These are phyloP conservation scores for Botryosphaeria dothidea DNA, from an alignment of 2,329 filamentous ascomycete genomes.

Conservation along the genomic window DNA sequence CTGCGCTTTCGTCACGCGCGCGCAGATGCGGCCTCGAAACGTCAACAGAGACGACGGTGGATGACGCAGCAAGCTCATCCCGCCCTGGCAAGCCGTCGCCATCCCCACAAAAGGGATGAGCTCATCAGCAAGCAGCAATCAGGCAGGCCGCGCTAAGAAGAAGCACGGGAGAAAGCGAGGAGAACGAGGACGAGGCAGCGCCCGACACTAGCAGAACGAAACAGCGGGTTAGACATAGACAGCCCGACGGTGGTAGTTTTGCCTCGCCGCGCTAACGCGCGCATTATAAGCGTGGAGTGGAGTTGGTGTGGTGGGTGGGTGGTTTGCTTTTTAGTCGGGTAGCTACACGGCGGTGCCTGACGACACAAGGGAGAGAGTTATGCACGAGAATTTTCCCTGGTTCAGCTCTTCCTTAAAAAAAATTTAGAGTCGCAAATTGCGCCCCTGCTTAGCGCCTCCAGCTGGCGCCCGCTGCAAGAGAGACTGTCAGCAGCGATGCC, in stretches of 20 bases:
- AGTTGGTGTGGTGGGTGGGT: not conserved
- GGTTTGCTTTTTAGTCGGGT: not conserved
- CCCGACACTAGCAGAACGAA: not conserved
- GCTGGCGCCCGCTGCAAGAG: not conserved
- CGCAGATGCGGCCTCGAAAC: too few species aligned
- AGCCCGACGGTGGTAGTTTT: not conserved
- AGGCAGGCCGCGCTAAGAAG: not conserved
- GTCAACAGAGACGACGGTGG: not conserved
- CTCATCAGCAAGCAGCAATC: not conserved
- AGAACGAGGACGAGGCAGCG: not conserved
- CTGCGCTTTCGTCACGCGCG: too few species aligned
- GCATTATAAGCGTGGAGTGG: too few species aligned
- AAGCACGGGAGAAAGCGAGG: not conserved
- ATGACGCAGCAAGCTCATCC: constrained; percentile 5
- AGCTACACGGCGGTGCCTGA: not conserved
- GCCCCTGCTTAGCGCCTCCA: not conserved
- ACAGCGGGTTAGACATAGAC: not conserved
- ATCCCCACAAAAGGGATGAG: not conserved
- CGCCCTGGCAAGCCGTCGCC: not conserved
- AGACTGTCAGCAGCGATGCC: not conserved
- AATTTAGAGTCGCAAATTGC: not conserved
- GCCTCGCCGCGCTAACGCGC: not conserved
- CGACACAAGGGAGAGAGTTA: not conserved
- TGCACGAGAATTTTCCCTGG: too few species aligned
- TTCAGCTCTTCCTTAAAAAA: too few species aligned